Conservation (phyloP, 495 filamentous ascomycete species). For the Xylaria cubensis region DNA sequence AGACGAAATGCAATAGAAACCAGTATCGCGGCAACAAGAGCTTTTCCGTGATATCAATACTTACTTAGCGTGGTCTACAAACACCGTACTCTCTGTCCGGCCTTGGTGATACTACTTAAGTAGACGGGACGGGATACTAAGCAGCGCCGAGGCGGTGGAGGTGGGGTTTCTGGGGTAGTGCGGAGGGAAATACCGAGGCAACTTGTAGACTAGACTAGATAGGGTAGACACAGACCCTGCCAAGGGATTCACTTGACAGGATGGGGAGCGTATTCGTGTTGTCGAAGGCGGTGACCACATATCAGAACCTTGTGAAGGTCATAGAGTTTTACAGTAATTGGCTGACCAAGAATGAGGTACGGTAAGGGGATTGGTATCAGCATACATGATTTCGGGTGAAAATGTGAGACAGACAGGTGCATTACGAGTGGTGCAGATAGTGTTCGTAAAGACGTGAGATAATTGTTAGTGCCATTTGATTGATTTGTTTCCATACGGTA, state of each 20-base stretch:
- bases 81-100: not conserved
- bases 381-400: not conserved
- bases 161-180: conserved; percentile 27
- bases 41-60: not conserved
- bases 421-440: not conserved
- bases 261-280: not conserved
- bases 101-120: not conserved
- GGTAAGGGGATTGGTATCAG: not conserved
- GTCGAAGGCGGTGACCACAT: not conserved
- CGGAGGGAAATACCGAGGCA: conserved; percentile 36
- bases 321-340: not conserved
- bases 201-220: conserved; percentile 8
- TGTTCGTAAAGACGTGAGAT: not conserved
- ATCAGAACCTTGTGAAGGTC: not conserved
- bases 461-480: not conserved
- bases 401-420: not conserved
- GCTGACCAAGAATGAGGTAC: not conserved
- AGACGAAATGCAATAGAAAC: not conserved
- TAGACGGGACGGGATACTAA: not conserved
- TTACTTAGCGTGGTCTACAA: not conserved
- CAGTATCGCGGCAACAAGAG: not conserved
- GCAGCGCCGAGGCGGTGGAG: not conserved
- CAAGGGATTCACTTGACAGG: not conserved
- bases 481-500: not conserved
- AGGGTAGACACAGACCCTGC: not conserved